Evolutionary conservation across 345 rosid species (phyloP).

Genomic region (Populus alba): DNA sequence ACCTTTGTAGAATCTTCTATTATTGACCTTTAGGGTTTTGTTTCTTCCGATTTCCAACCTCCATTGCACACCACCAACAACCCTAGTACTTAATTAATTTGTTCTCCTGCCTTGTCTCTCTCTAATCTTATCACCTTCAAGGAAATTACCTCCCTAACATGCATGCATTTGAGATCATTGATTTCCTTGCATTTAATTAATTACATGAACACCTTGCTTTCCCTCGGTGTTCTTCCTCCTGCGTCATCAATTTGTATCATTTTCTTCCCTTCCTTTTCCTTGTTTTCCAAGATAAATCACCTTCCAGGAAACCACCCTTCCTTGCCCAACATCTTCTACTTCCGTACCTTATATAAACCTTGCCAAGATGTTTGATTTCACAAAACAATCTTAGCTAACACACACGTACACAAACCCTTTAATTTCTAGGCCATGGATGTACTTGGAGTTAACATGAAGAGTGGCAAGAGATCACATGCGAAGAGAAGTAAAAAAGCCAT

Average conservation of each 20-base stretch:
- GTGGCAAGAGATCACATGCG: neutral
- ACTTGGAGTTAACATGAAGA: constrained; percentile 26
- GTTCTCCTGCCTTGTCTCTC: neutral
- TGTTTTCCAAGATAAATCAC: neutral
- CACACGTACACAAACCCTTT: neutral
- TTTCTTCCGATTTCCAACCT: constrained; percentile 17
- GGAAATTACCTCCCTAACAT: constrained; percentile 18
- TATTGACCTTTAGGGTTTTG: neutral
- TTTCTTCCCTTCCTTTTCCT: neutral
- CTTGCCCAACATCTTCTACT: neutral
- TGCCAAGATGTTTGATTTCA: neutral
- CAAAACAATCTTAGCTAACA: neutral
- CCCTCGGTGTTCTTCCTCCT: neutral
- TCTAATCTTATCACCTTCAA: constrained; percentile 24
- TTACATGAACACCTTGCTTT: too few relatives aligned
- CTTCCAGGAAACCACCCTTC: neutral
- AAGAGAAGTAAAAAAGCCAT: constrained; percentile 35
- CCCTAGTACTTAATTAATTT: neutral
- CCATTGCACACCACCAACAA: neutral
- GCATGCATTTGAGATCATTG: neutral
- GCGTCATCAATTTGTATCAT: neutral
- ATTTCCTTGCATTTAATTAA: too few relatives aligned
- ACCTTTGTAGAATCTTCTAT: constrained; percentile 13
- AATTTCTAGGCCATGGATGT: constrained; percentile 22
- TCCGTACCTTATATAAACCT: constrained; percentile 15